phyloP scores from a whole-genome alignment of 1,284 basidiomycete genomes.

The Apiotrichum siamense region DNA sequence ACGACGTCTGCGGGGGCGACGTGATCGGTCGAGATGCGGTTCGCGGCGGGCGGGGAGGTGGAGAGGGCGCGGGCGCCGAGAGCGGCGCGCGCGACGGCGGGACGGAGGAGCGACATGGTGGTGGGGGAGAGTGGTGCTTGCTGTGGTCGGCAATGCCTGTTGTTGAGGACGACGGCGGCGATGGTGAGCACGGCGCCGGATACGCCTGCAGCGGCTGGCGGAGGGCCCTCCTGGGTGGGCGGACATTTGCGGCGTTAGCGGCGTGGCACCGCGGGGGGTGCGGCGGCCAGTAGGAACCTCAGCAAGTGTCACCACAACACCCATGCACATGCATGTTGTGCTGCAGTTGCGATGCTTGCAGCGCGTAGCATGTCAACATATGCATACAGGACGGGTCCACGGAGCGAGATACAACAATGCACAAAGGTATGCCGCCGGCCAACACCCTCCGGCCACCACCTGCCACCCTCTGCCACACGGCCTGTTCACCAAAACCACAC shows the following conservation, averaged over 20 bases:
- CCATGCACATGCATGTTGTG: background rate
- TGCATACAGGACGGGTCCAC: slow-evolving; percentile 1
- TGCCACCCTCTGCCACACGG: no score
- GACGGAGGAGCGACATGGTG: slow-evolving; percentile 17
- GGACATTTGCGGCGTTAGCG: slow-evolving; percentile 2
- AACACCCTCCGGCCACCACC: no score
- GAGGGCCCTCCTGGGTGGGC: background rate
- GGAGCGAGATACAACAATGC: background rate
- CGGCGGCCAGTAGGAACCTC: background rate
- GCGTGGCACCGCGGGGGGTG: background rate
- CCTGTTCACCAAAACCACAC: no score
- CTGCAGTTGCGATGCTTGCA: background rate
- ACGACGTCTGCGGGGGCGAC: slow-evolving; percentile 23
- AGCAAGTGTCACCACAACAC: background rate
- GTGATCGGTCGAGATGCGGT: slow-evolving; percentile 7
- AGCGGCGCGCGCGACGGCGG: slow-evolving; percentile 1
- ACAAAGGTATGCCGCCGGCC: background rate
- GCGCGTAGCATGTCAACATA: background rate
- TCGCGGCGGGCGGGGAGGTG: slow-evolving; percentile 1
- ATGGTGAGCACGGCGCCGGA: background rate
- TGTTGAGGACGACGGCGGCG: background rate
- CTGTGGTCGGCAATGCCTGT: background rate
- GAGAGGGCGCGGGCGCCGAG: background rate
- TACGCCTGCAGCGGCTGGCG: background rate
- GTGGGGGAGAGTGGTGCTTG: background rate